Percentiles rank a stretch among this genome's conserved stretches.
These are phyloP conservation scores for Cucumis cinereus DNA, from an alignment of 306 rosid species.

Conservation along the genomic window DNA sequence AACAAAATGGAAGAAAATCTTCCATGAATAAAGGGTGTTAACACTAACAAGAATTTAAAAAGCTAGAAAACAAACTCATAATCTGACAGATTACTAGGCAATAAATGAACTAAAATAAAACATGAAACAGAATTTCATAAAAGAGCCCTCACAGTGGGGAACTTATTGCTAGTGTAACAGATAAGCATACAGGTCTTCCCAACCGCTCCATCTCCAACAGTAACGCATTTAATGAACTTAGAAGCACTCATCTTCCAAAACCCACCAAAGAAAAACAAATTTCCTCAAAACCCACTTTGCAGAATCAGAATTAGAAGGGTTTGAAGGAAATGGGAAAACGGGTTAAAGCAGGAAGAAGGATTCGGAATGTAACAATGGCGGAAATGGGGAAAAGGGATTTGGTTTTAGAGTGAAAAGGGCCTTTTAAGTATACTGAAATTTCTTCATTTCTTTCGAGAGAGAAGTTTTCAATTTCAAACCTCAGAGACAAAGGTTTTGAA, in stretches of 20 bases:
- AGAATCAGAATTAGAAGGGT: neutral
- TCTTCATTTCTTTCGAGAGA: neutral
- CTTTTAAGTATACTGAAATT: neutral
- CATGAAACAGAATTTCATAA: neutral
- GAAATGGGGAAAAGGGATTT: neutral
- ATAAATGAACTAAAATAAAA: neutral
- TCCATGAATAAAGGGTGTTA: neutral
- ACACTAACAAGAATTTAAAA: neutral
- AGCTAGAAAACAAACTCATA: neutral
- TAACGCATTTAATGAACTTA: conserved; percentile 97
- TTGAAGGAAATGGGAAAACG: neutral
- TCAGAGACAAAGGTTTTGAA: neutral
- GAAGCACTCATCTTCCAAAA: conserved; percentile 68
- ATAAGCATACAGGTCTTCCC: conserved; percentile 99
- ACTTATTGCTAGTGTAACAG: conserved; percentile 98
- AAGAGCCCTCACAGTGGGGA: conserved; percentile 61
- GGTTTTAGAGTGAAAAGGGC: neutral
- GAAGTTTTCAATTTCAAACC: neutral
- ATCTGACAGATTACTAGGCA: neutral
- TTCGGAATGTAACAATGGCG: neutral
- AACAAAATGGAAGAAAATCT: neutral
- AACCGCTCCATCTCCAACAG: conserved; percentile 99
- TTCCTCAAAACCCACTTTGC: neutral
- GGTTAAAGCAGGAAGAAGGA: neutral
- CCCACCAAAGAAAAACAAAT: neutral